A percentile compares a stretch with the other conserved stretches of the same genome.
Conservation (phyloP, 2,329 filamentous ascomycete species). For the Fusarium chuoi region DNA sequence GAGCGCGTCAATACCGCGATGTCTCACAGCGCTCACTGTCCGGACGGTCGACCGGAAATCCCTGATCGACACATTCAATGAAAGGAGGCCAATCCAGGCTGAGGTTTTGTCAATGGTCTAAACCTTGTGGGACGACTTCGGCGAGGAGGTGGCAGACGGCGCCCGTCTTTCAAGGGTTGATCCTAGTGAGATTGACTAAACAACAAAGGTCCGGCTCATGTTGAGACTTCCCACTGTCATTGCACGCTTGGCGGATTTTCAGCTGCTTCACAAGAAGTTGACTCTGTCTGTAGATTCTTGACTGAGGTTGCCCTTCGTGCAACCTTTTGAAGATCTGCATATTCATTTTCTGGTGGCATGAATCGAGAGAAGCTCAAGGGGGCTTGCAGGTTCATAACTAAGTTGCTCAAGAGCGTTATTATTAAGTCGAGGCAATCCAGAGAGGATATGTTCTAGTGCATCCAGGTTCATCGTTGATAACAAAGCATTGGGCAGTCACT, state of each 20-base stretch:
- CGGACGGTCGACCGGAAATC: not conserved
- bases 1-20: not conserved
- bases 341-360: not conserved
- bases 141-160: too few species aligned
- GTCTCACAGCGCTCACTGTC: not conserved
- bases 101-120: not conserved
- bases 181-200: not conserved
- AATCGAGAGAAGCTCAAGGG: not conserved
- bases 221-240: not conserved
- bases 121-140: not conserved
- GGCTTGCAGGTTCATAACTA: not conserved
- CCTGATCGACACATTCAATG: not conserved
- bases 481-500: not conserved
- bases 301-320: not conserved
- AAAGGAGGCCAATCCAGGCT: not conserved
- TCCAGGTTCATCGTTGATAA: too few species aligned
- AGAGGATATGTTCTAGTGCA: not conserved
- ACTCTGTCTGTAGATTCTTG: not conserved
- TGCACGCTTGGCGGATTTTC: not conserved
- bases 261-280: too few species aligned
- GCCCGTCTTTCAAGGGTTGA: not conserved
- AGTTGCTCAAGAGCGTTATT: not conserved
- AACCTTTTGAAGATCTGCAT: not conserved
- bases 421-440: too few species aligned
- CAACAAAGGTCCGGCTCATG: not conserved